Percentiles rank a stretch among this genome's conserved stretches.
phyloP scores from a whole-genome alignment of 1,139 yeast genomes.

The Yamadazyma aaseri region DNA sequence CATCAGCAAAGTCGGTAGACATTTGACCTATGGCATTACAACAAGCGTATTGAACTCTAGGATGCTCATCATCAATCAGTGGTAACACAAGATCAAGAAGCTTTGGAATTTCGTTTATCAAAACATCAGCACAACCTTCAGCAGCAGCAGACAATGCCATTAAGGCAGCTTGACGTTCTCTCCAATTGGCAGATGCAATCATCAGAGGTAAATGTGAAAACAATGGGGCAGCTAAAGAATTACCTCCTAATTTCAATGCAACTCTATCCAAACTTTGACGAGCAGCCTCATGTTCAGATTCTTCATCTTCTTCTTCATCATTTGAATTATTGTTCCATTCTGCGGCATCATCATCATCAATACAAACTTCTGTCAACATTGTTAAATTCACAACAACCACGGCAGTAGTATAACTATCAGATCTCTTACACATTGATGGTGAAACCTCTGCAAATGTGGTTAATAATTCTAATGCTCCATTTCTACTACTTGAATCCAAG shows the following conservation, averaged over 20 bases:
- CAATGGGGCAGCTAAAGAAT: slow-evolving; percentile 76
- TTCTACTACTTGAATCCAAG: slow-evolving; percentile 73
- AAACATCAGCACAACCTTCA: slow-evolving; percentile 92
- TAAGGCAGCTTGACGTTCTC: slow-evolving; percentile 93
- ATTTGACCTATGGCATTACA: slow-evolving; percentile 97
- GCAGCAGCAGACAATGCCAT: slow-evolving; percentile 98
- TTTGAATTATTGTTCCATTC: slow-evolving; percentile 89
- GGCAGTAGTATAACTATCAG: slow-evolving; percentile 67
- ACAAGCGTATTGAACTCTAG: slow-evolving; percentile 95
- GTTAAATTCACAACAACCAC: slow-evolving; percentile 74
- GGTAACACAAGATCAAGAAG: slow-evolving; percentile 85
- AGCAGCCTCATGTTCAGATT: slow-evolving; percentile 86
- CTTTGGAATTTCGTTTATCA: slow-evolving; percentile 77
- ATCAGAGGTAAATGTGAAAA: slow-evolving; percentile 84
- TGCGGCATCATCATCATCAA: slow-evolving; percentile 82
- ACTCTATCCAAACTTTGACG: slow-evolving; percentile 92
- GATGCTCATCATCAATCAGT: slow-evolving; percentile 74
- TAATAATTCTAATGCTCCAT: slow-evolving; percentile 82
- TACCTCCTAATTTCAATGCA: slow-evolving; percentile 79
- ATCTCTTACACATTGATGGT: slow-evolving; percentile 90
- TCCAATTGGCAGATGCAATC: slow-evolving; percentile 78
- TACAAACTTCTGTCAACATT: slow-evolving; percentile 91
- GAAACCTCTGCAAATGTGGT: slow-evolving; percentile 91
- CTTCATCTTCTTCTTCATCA: slow-evolving; percentile 79
- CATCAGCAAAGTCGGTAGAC: slow-evolving; percentile 94